Conservation (phyloP, 2,329 filamentous ascomycete genomes). For the Colletotrichum truncatum region DNA sequence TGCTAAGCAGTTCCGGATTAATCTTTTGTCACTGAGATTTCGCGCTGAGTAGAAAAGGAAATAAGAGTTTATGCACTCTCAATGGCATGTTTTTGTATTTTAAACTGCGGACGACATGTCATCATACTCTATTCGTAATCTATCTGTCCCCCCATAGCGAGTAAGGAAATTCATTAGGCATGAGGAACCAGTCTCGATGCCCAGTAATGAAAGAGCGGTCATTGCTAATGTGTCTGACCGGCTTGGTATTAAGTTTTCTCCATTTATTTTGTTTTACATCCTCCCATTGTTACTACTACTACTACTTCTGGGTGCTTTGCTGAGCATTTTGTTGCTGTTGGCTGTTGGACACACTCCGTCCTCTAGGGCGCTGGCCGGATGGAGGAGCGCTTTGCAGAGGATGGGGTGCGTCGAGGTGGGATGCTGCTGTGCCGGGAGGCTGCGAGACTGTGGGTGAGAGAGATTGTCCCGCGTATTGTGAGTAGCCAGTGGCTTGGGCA, state of each 20-base stretch:
- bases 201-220: neutral
- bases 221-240: slow-evolving; percentile 1
- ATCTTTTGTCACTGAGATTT: too few species aligned
- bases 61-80: neutral
- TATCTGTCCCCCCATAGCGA: slow-evolving; percentile 10
- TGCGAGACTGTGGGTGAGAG: slow-evolving; percentile 19
- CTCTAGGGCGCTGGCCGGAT: slow-evolving; percentile 21
- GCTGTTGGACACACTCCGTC: slow-evolving; percentile 22
- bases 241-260: slow-evolving; percentile 19
- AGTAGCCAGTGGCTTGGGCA: slow-evolving; percentile 33
- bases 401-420: neutral
- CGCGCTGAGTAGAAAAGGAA: fast-evolving
- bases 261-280: neutral
- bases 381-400: slow-evolving; percentile 25
- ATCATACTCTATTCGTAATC: slow-evolving; percentile 31
- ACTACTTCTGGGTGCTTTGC: slow-evolving; percentile 10
- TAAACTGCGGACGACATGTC: slow-evolving; percentile 27
- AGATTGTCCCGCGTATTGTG: slow-evolving; percentile 21
- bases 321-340: slow-evolving; percentile 13
- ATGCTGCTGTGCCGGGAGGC: too few species aligned
- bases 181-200: slow-evolving; percentile 30
- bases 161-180: slow-evolving; percentile 27
- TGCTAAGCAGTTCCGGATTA: slow-evolving; percentile 59
- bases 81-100: slow-evolving; percentile 36
- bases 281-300: neutral